phyloP scores from a whole-genome alignment of 345 rosid species.

The Arabidopsis arenosa region DNA sequence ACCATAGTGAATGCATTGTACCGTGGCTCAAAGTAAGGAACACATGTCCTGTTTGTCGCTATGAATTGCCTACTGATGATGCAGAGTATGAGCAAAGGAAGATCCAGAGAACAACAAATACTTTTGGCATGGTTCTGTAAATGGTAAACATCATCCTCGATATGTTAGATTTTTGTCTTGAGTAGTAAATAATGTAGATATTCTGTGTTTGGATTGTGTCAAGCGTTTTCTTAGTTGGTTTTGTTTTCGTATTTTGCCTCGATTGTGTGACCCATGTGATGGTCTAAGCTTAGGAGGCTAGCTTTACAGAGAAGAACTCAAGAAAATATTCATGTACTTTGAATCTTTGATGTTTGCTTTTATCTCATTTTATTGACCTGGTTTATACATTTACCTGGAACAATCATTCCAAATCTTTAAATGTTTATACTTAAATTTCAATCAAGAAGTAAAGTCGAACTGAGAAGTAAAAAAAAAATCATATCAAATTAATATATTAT shows the following conservation, averaged over 20 bases:
- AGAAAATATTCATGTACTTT: not conserved
- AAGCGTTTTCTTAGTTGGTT: not conserved
- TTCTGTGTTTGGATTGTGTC: constrained; percentile 29
- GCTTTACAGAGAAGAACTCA: constrained; percentile 17
- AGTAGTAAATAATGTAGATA: constrained; percentile 5
- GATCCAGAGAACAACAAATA: constrained; percentile 37
- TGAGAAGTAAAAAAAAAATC: too few relatives aligned
- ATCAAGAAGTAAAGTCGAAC: too few relatives aligned
- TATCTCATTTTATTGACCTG: not conserved
- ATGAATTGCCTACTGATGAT: constrained; percentile 87
- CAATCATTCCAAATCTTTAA: not conserved
- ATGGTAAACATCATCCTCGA: not conserved
- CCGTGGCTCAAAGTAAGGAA: constrained; percentile 87
- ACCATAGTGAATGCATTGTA: constrained; percentile 84
- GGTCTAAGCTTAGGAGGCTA: constrained; percentile 22
- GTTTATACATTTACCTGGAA: not conserved
- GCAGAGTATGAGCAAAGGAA: constrained; percentile 70
- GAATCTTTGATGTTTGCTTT: not conserved
- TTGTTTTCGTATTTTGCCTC: not conserved
- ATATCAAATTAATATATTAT: not conserved
- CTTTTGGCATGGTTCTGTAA: constrained; percentile 26
- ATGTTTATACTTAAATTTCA: too few relatives aligned
- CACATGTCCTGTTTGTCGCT: constrained; percentile 94
- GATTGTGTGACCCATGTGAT: constrained; percentile 14
- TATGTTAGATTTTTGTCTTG: constrained; percentile 24